Evolutionary conservation across 192 early-diverging fungal species (phyloP), one percentile per base, ranked within the genome.

Genomic region (Mortierella claussenii): DNA sequence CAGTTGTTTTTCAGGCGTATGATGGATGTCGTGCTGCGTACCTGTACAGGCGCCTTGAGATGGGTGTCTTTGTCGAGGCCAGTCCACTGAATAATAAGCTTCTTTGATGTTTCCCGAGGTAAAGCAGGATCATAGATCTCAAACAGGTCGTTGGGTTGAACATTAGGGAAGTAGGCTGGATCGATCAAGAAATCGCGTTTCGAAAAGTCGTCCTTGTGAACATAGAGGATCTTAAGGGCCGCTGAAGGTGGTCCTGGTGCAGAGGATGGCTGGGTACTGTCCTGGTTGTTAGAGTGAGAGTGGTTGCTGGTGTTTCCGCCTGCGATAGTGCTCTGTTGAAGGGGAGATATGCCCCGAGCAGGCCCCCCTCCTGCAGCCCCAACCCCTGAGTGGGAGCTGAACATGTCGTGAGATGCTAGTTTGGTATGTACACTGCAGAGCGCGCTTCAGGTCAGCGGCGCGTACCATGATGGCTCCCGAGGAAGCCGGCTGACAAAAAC

Each of bases 141-240:
- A 24, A 95, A 79, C 21, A 93, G 61, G 63, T 93, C 89, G 28
- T 89, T 90, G 18, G 80, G 68, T 40, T 71, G 59, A n/a, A 88
- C 65, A 17, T 68, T 82, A 4, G 88, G 85, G 57, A 94, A 89
- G 27, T 60, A 65, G 48, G 92, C 87, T 1, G 92, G 90, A 60
- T 93, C 91, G 21, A 95, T 70, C 5, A 94, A 74, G 46, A 92
- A 71, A 27, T 95, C 91, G 27, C 78, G 83, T 46, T 73, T 78
- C 24, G 85, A 87, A 78, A 78, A 87, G 24, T 79, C 51, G 6
- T 84, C 83, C 40, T 82, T 81, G 64, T 92, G 90, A 6, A 92
- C 79, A 85, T 79, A 76, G 23, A 86, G 71, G 31, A 67, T 59
- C 63, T 81, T 81, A 7, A 55, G 54, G 8, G 44, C 54, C 18